Percentiles rank a stretch among this genome's conserved stretches.
phyloP scores from a whole-genome alignment of 495 filamentous ascomycete genomes.

The Articulospora tetracladia region DNA sequence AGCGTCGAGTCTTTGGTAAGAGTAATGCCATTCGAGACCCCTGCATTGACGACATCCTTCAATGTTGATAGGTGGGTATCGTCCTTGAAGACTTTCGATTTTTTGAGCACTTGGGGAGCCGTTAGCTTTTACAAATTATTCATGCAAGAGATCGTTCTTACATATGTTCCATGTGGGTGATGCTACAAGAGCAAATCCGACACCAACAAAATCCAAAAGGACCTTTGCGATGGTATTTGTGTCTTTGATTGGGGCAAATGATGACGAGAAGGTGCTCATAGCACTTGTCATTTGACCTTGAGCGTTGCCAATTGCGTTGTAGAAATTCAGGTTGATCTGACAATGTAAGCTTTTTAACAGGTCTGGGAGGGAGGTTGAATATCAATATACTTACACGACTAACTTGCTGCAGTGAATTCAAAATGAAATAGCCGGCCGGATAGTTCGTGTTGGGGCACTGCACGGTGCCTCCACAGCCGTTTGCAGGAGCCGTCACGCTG shows the following conservation, averaged over 20 bases:
- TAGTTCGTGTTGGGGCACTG: neutral
- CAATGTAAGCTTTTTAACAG: neutral
- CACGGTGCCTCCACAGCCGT: neutral
- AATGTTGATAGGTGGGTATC: neutral
- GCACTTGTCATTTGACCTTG: neutral
- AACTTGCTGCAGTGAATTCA: neutral
- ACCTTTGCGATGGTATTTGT: neutral
- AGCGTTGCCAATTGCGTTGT: neutral
- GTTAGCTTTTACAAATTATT: too few relatives aligned
- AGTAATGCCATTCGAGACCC: neutral
- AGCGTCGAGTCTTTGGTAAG: neutral
- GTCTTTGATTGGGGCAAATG: neutral
- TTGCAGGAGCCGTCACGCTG: neutral
- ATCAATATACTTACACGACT: neutral
- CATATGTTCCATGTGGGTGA: neutral
- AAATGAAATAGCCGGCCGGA: neutral
- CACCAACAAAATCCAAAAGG: neutral
- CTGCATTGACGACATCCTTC: neutral
- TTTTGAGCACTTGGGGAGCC: neutral
- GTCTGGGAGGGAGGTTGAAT: neutral
- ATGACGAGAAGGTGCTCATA: neutral
- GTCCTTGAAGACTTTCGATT: neutral
- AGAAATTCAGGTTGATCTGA: neutral
- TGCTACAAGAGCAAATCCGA: neutral
- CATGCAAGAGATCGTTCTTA: too few relatives aligned